These are phyloP conservation scores for Ganoderma multipileum DNA, from an alignment of 1,284 basidiomycete species.

Conservation along the genomic window DNA sequence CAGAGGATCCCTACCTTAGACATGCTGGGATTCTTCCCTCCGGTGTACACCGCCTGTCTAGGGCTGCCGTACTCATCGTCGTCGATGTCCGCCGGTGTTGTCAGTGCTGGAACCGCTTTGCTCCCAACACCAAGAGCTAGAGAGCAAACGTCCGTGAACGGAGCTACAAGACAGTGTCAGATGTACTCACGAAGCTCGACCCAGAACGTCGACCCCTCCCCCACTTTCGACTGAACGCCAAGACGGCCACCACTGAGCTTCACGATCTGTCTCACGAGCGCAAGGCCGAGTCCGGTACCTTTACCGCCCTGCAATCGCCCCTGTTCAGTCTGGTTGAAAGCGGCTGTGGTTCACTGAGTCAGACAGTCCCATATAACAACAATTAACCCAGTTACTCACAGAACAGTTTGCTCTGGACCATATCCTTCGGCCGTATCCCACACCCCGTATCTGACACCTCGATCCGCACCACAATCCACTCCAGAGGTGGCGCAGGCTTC, in stretches of 20 bases:
- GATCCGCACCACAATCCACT: slow-evolving; percentile 78
- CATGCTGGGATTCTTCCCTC: slow-evolving; percentile 8
- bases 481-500: slow-evolving; percentile 45
- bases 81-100: slow-evolving; percentile 23
- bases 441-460: slow-evolving; percentile 85
- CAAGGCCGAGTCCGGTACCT: slow-evolving; percentile 88
- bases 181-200: slow-evolving; percentile 67
- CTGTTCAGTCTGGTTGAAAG: slow-evolving; percentile 82
- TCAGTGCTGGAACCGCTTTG: slow-evolving; percentile 38
- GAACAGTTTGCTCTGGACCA: slow-evolving; percentile 78
- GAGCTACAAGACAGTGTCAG: neutral
- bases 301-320: slow-evolving; percentile 88
- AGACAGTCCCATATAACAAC: neutral
- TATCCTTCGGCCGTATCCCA: slow-evolving; percentile 77
- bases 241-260: slow-evolving; percentile 83
- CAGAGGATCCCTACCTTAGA: slow-evolving; percentile 1
- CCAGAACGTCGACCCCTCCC: slow-evolving; percentile 78
- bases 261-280: slow-evolving; percentile 90
- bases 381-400: slow-evolving; percentile 52
- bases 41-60: slow-evolving; percentile 19
- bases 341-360: slow-evolving; percentile 48
- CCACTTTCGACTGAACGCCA: slow-evolving; percentile 71
- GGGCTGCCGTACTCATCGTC: slow-evolving; percentile 27
- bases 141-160: slow-evolving; percentile 3
- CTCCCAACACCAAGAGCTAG: slow-evolving; percentile 48